Evolutionary conservation across 176 grass and related monocot species (phyloP), one percentile per base, ranked within the genome.

Genomic region (Puya raimondii): DNA sequence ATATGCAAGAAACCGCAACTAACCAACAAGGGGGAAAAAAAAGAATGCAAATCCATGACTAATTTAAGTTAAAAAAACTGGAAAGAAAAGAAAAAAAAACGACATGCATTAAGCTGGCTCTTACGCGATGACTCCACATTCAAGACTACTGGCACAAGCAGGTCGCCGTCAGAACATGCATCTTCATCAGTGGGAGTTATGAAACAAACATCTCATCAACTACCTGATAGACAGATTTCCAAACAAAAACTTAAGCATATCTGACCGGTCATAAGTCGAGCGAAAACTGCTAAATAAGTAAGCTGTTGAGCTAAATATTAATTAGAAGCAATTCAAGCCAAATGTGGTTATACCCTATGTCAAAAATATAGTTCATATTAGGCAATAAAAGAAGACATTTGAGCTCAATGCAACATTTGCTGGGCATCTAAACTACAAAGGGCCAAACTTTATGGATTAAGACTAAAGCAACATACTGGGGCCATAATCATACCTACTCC

Each of bases 401-500:
- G 56, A 61, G 16, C 56, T 21, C 21, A 61, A 61, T 10, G n/a
- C 17, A 18, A 61, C 10, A 61, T 22, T 20, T 18, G 17, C 14
- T 61, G 21, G 14, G 21, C 52, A 56, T 56, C 52, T 56, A 4
- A 56, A n/a, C 56, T 61, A 61, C 21, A 3, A 61, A 61, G 6
- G 7, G 16, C 56, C 16, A 61, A 61, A 61, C 15, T 61, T 21
- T 61, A 22, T 59, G 54, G 12, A 8, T 59, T 53, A 53, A 52
- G 25, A 51, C 14, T 26, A 13, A 15, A 61, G 9, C 7, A 21
- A 26, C n/a, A 15, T 26, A 50, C 68, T 70, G 68, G 17, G 53
- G 53, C 11, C 2, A 10, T 27, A 7, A 70, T 2, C 48, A 51
- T 68, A 83, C 77, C 70, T 88, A 27, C 47, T 78, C 51, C 58